Evolutionary conservation across 805 yeast species (phyloP).

Genomic region (Yarrowia sp.): DNA sequence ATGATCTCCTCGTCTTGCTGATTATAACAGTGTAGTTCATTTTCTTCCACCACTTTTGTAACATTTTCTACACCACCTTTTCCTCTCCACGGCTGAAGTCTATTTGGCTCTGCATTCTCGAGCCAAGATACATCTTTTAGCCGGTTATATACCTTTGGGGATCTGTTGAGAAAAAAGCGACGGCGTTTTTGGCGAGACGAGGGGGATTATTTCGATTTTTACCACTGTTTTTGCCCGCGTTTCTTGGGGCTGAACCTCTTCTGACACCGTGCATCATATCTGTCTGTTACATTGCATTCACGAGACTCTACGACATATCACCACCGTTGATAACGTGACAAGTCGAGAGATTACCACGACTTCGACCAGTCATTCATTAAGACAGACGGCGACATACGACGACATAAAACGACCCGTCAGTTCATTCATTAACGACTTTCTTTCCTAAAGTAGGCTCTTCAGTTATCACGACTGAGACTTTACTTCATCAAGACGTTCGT

Average conservation of each 20-base stretch:
- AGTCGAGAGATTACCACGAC: too few relatives aligned
- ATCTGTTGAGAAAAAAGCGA: background rate
- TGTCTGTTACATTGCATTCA: constrained; percentile 2
- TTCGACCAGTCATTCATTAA: too few relatives aligned
- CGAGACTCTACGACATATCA: too few relatives aligned
- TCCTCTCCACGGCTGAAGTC: background rate
- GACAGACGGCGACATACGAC: background rate
- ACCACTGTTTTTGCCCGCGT: background rate
- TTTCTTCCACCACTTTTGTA: background rate
- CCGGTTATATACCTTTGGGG: constrained; percentile 13
- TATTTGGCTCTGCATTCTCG: constrained; percentile 8
- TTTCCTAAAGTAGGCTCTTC: too few relatives aligned
- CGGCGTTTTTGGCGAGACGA: background rate
- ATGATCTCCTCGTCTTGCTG: background rate
- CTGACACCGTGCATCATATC: background rate
- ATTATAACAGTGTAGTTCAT: background rate
- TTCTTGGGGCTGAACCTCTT: background rate
- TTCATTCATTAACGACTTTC: too few relatives aligned
- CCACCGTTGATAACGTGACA: too few relatives aligned
- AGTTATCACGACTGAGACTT: too few relatives aligned
- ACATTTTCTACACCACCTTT: background rate
- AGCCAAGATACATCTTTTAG: background rate
- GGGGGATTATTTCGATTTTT: constrained; percentile 2
- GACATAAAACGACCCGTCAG: background rate
- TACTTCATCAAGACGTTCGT: too few relatives aligned